Base-by-base conservation (phyloP, 257 asterid genomes). In the Cinchona pubescens region DNA sequence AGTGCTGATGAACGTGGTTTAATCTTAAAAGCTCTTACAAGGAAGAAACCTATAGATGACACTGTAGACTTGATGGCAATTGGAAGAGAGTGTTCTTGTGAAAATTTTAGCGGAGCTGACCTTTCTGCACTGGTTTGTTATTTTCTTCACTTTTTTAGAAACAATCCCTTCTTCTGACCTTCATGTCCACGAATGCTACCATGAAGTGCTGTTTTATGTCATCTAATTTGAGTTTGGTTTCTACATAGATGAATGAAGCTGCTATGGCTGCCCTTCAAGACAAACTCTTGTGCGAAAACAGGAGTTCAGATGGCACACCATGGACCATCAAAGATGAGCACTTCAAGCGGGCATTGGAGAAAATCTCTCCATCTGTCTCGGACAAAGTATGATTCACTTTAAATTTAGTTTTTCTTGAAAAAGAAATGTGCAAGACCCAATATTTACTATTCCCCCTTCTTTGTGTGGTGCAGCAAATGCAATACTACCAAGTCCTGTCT, bases 21-120 rank as follows among this genome's bases (percentile, higher is more conserved):
- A 84, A 94, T 94, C 76, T 73, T 94, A 85, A 85, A 81, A 80
- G 88, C 97, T 81, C 88, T 89, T 78, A 83, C 88, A 25, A 86
- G 90, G 75, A 87, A 87, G 35, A 90, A 85, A 79, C 91, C 84
- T n/a, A 66, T 94, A 61, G 94, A 89, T 81, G 62, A 83, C 29
- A 46, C 43, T 46, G 86, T 92, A 25, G 95, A 94, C 87, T 87
- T 94, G 72, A 81, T 87, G 86, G 86, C 94, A 76, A 69, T 94
- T 35, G 97, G 89, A 38, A 87, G 78, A 77, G 89, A 83, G 56
- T 5, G 40, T 58, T 81, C 87, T 32, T 94, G 94, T 78, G 80
- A 84, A 76, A 90, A 89, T 76, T 79, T 94, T 35, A 94, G 97
- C 68, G 97, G 97, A 67, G 98, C 97, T 14, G 97, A 92, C 78